Evolutionary conservation across 192 early-diverging fungal genomes (phyloP).

Genomic region (Coemansia sp.): DNA sequence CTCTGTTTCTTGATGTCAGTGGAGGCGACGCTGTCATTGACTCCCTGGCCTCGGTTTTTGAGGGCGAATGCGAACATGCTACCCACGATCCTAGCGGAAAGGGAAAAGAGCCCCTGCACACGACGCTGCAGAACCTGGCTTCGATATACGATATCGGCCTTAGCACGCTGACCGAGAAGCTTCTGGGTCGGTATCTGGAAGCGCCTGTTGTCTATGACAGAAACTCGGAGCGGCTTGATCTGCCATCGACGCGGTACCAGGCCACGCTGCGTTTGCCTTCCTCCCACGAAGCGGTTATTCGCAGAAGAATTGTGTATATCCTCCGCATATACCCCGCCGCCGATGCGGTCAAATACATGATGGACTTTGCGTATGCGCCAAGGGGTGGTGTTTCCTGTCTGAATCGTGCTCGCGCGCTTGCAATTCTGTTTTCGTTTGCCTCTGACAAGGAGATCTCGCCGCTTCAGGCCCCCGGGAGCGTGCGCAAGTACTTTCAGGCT

Average conservation of each 20-base stretch:
- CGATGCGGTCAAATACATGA: conserved; percentile 46
- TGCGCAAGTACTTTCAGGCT: conserved; percentile 58
- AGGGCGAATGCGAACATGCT: conserved; percentile 18
- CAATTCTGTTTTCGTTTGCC: conserved; percentile 60
- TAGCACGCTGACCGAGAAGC: conserved; percentile 23
- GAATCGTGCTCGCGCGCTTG: conserved; percentile 61
- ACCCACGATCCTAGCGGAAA: neutral
- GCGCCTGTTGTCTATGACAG: conserved; percentile 15
- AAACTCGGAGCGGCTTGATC: conserved; percentile 12
- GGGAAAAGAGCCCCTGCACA: conserved; percentile 17
- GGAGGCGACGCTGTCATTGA: conserved; percentile 11
- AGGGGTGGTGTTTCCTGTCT: conserved; percentile 52
- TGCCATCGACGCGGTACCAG: conserved; percentile 45
- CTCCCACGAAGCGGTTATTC: conserved; percentile 47
- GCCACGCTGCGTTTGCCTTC: conserved; percentile 22
- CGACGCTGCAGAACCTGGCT: conserved; percentile 29
- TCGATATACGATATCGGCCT: conserved; percentile 40
- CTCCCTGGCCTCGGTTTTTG: conserved; percentile 36
- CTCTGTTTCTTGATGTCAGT: conserved; percentile 26
- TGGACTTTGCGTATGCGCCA: conserved; percentile 56
- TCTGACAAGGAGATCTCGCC: conserved; percentile 48
- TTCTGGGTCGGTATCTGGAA: conserved; percentile 37
- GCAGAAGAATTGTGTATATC: conserved; percentile 58
- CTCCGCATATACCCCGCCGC: conserved; percentile 40
- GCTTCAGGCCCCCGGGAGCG: conserved; percentile 34